Evolutionary conservation across 2,329 filamentous ascomycete genomes (phyloP).

Genomic region (Arachnomyces sp.): DNA sequence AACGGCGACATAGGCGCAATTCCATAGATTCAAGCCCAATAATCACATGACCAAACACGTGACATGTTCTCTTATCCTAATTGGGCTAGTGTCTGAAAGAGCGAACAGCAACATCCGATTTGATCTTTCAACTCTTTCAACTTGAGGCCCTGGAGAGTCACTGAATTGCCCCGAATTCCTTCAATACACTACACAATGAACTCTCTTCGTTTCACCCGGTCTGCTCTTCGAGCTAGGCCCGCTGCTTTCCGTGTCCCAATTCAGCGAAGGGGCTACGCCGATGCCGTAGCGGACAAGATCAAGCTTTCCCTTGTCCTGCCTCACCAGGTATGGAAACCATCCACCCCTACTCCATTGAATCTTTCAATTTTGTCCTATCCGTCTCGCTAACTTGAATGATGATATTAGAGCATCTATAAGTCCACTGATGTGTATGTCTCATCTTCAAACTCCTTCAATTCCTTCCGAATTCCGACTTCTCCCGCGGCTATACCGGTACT

Average conservation of each 20-base stretch:
- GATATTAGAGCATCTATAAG: slow-evolving; percentile 59
- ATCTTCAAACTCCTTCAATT: slow-evolving; percentile 1
- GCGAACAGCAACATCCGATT: too few species aligned
- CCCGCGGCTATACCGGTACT: slow-evolving; percentile 2
- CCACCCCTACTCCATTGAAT: neutral
- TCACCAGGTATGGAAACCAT: slow-evolving; percentile 72
- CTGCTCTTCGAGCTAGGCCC: slow-evolving; percentile 77
- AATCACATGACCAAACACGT: too few species aligned
- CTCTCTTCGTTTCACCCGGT: slow-evolving; percentile 85
- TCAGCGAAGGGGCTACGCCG: slow-evolving; percentile 86
- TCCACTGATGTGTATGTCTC: slow-evolving; percentile 60
- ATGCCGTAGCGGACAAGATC: slow-evolving; percentile 86
- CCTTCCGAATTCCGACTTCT: slow-evolving; percentile 2
- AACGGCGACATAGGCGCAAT: too few species aligned
- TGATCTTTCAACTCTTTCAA: too few species aligned
- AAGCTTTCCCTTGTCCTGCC: slow-evolving; percentile 96
- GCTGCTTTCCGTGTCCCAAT: slow-evolving; percentile 66
- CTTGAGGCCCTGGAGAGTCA: too few species aligned
- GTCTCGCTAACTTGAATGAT: neutral
- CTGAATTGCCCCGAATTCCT: too few species aligned
- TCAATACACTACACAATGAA: slow-evolving; percentile 58
- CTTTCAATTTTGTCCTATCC: neutral
- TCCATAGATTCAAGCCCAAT: too few species aligned
- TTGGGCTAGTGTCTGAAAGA: too few species aligned
- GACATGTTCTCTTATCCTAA: too few species aligned